Evolutionary conservation across 768 basidiomycete species (phyloP), one percentile per base, ranked within the genome.

Genomic region (Dacryopinax primogenitus): DNA sequence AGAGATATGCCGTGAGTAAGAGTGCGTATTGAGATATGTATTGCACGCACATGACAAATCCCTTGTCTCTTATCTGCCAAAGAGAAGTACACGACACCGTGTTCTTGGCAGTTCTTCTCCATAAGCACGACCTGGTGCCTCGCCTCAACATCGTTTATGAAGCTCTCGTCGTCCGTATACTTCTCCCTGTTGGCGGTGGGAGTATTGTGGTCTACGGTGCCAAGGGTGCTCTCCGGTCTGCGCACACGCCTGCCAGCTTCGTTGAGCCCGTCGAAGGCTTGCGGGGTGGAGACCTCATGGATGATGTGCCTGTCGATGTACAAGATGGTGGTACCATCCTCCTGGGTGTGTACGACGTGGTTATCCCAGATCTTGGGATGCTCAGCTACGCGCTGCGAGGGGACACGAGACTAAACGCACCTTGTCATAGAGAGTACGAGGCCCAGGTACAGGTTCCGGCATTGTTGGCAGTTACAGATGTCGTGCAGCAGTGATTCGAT

Each of bases 221-320:
- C 91, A 41, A 94, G 79, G 62, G 91, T 94, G 73, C 84, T 74
- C 69, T 87, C 84, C 91, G 78, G 72, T 89, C 90, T 75, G 91
- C 90, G 71, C 91, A 92, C 1, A 92, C 92, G 75, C 93, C 92
- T 41, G 92, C 91, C 65, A 86, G 88, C n/a, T 91, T 93, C 63
- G 93, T 92, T 79, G 92, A 92, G 70, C 93, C 90, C 26, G 94
- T 88, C 75, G 66, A 76, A 76, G 15, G 78, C 78, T 67, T 79
- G 78, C 21, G 77, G 77, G 0, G 72, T 73, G 18, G 78, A 78
- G 41, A 79, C 78, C 66, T 79, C 78, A 70, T 79, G 78, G 4
- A 79, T 77, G 58, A 78, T 72, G 68, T 78, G 77, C 63, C 77
- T 68, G 64, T 34, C 12, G 37, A 39, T 32, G 34, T 33, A 63